A percentile compares a stretch with the other conserved stretches of the same genome.
phyloP scores from a whole-genome alignment of 345 rosid species.

The Linum lewisii region DNA sequence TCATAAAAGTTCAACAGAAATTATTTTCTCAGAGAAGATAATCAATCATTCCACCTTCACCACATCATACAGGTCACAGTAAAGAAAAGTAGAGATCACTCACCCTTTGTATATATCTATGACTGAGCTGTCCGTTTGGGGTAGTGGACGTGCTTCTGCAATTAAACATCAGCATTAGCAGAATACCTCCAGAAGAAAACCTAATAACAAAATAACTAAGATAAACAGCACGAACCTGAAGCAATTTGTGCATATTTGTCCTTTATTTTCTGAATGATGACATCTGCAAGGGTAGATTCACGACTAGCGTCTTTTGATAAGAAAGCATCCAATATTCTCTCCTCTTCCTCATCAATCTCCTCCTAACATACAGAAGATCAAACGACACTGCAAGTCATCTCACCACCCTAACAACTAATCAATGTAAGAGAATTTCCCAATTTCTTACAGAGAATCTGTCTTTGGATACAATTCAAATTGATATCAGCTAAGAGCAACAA shows the following conservation, averaged over 20 bases:
- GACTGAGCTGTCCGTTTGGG: slow-evolving; percentile 56
- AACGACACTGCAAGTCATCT: not conserved
- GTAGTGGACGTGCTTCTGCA: slow-evolving; percentile 60
- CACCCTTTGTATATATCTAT: slow-evolving; percentile 72
- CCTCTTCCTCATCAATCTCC: slow-evolving; percentile 71
- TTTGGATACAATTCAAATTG: no score
- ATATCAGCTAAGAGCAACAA: no score
- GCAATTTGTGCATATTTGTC: slow-evolving; percentile 40
- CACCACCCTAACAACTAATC: not conserved
- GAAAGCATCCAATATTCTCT: slow-evolving; percentile 73
- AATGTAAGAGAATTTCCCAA: not conserved
- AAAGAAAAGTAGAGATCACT: not conserved
- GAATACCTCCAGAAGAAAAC: not conserved
- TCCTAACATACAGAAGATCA: slow-evolving; percentile 29
- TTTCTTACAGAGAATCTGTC: no score
- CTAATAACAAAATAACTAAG: not conserved
- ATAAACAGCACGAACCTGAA: slow-evolving; percentile 37
- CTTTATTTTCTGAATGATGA: slow-evolving; percentile 61
- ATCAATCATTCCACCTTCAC: not conserved
- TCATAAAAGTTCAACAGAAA: slow-evolving; percentile 2
- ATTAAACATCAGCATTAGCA: slow-evolving; percentile 3
- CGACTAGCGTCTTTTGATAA: slow-evolving; percentile 55
- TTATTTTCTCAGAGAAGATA: not conserved
- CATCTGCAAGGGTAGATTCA: slow-evolving; percentile 65
- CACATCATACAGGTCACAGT: not conserved